Evolutionary conservation across 202 grass and related monocot species (phyloP).

Genomic region (Musa balbisiana): DNA sequence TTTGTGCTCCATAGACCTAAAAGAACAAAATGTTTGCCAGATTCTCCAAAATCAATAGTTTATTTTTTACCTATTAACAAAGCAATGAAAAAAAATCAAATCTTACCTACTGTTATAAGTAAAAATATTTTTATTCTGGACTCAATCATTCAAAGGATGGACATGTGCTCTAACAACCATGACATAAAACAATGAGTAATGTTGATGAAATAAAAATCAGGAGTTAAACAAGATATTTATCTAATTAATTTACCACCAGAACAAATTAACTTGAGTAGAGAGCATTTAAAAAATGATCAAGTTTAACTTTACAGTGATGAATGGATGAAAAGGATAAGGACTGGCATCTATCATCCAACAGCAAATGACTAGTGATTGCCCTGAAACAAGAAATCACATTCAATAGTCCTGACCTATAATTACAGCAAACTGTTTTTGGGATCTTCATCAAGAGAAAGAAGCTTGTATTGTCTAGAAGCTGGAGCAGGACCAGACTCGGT

Average conservation of each 20-base stretch:
- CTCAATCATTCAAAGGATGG: not conserved
- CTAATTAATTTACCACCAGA: not conserved
- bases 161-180: too few species aligned
- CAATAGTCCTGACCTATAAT: not conserved
- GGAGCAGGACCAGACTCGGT: too few species aligned
- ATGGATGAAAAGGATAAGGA: not conserved
- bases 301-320: too few species aligned
- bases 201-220: too few species aligned
- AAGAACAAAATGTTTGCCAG: not conserved
- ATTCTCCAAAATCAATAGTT: not conserved
- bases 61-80: not conserved
- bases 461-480: too few species aligned
- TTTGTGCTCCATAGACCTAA: not conserved
- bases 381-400: not conserved
- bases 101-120: not conserved
- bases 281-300: too few species aligned
- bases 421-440: not conserved
- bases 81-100: not conserved
- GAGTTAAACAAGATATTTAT: too few species aligned
- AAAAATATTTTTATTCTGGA: not conserved
- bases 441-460: too few species aligned
- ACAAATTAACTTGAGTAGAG: not conserved
- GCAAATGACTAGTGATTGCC: not conserved
- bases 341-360: not conserved
- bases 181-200: too few species aligned